A percentile compares a stretch with the other conserved stretches of the same genome.
phyloP scores from a whole-genome alignment of 176 grass and related monocot species.

The Carex littledalei region DNA sequence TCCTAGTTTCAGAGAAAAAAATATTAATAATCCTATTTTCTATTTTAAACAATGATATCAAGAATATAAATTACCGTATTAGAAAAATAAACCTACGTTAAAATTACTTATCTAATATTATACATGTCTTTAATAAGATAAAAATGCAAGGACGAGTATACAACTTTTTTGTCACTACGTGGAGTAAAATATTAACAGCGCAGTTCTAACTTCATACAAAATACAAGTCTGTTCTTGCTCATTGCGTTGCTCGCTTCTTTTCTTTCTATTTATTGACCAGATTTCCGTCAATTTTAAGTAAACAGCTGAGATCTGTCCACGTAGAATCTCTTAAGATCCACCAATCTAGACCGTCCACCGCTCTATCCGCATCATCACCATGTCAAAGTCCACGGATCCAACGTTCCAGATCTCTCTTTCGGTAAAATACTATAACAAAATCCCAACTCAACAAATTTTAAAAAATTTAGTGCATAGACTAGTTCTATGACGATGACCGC shows the following conservation, averaged over 20 bases:
- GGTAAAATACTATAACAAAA: conserved; percentile 12
- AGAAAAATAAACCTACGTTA: no score
- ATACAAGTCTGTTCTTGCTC: no score
- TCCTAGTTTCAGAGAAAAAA: no score
- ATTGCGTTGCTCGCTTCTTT: background rate
- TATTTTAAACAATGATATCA: no score
- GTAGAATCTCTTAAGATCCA: conserved; percentile 12
- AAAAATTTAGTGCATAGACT: background rate
- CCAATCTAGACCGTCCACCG: background rate
- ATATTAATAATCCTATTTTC: no score
- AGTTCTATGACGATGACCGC: background rate
- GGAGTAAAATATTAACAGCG: no score
- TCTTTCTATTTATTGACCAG: conserved; percentile 8
- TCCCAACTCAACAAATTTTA: background rate
- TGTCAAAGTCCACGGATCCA: background rate
- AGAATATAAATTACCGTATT: no score
- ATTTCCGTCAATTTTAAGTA: background rate
- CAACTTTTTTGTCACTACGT: no score
- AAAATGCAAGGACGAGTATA: no score
- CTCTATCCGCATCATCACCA: background rate
- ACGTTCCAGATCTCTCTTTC: conserved; percentile 17
- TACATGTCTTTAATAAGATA: no score
- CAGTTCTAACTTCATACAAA: no score
- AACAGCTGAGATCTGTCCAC: background rate
- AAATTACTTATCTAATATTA: no score